Evolutionary conservation across 306 rosid species (phyloP).

Genomic region (Fragaria ananassa): DNA sequence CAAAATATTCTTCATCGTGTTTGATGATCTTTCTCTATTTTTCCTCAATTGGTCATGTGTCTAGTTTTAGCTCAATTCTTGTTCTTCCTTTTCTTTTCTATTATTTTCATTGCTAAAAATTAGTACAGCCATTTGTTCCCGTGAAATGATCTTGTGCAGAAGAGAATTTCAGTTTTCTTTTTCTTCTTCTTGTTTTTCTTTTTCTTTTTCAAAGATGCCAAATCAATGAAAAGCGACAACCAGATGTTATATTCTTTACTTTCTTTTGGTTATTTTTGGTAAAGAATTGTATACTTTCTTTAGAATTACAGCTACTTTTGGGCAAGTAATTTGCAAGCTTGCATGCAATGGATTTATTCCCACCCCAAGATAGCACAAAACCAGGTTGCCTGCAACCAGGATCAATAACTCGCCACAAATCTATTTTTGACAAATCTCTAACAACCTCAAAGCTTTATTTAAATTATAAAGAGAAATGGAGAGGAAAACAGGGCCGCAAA

Average conservation of each 20-base stretch:
- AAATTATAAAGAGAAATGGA: constrained; percentile 27
- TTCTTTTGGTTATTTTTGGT: background rate
- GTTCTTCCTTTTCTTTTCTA: background rate
- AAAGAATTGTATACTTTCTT: background rate
- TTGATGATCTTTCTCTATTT: background rate
- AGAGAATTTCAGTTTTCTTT: background rate
- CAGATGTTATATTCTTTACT: background rate
- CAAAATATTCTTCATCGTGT: background rate
- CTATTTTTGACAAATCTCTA: constrained; percentile 25
- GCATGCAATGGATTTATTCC: background rate
- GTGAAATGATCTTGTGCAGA: background rate
- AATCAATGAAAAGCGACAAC: background rate
- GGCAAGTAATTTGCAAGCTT: background rate
- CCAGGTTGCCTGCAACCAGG: constrained; percentile 4
- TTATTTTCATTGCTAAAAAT: background rate
- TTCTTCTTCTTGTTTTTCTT: background rate
- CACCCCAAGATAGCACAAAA: constrained; percentile 4
- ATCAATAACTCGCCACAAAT: background rate
- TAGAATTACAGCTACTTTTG: background rate
- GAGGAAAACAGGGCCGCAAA: constrained; percentile 29
- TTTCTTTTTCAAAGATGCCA: background rate
- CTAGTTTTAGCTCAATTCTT: background rate
- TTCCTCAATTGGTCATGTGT: background rate
- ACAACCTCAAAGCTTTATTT: constrained; percentile 13
- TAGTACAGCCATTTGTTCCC: background rate